These are phyloP conservation scores for Hypoxylon fuscum DNA, from an alignment of 495 filamentous ascomycete species.

Conservation along the genomic window DNA sequence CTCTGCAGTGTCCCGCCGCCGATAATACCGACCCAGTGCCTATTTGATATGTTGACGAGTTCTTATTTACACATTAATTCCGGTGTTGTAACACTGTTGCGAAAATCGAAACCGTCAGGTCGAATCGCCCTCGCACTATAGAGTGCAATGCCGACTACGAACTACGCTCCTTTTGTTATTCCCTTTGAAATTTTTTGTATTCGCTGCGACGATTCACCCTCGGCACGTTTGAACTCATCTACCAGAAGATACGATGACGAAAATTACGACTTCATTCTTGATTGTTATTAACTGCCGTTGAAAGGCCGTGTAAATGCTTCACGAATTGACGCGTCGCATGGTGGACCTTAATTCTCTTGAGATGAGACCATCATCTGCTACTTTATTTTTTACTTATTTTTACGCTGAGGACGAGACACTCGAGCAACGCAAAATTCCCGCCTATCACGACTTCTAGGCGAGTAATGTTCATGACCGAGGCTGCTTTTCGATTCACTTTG, in stretches of 20 bases:
- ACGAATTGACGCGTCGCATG: constrained; percentile 48
- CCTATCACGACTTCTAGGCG: constrained; percentile 45
- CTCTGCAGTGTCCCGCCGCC: constrained; percentile 51
- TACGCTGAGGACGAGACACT: constrained; percentile 43
- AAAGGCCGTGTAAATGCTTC: constrained; percentile 47
- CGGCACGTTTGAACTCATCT: constrained; percentile 40
- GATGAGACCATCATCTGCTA: constrained; percentile 33
- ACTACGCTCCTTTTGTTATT: constrained; percentile 37
- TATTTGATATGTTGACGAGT: constrained; percentile 5
- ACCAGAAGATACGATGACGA: constrained; percentile 49
- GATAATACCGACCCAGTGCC: constrained; percentile 27
- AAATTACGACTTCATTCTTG: constrained; percentile 53
- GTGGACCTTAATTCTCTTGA: constrained; percentile 45
- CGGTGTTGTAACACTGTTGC: constrained; percentile 33
- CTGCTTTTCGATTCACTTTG: constrained; percentile 44
- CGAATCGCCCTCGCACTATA: constrained; percentile 19
- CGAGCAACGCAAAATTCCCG: constrained; percentile 37
- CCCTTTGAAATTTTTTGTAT: constrained; percentile 46
- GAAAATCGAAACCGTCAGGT: constrained; percentile 41
- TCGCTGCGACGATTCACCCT: constrained; percentile 47
- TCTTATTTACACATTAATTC: constrained; percentile 28
- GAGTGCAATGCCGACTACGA: constrained; percentile 33
- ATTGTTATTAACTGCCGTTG: constrained; percentile 46
- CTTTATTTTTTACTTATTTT: constrained; percentile 28
- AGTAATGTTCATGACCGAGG: constrained; percentile 47